phyloP scores from a whole-genome alignment of 371 early-diverging fungal species.

The Mucor indicus region DNA sequence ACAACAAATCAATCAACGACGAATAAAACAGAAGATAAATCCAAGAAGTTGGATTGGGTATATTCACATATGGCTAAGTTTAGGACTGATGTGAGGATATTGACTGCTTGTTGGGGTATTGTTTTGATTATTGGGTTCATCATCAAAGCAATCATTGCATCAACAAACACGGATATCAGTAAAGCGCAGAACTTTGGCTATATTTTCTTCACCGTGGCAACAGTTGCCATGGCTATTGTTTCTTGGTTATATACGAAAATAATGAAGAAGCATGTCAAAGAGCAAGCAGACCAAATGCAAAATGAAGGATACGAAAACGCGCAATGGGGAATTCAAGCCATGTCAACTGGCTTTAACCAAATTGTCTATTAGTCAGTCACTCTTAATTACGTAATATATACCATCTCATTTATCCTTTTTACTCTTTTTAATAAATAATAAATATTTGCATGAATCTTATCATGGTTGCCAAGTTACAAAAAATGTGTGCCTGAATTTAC shows the following conservation, averaged over 20 bases:
- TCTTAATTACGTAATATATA: too few species aligned
- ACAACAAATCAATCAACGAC: neutral
- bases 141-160: constrained; percentile 32
- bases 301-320: constrained; percentile 21
- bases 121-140: constrained; percentile 34
- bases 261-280: constrained; percentile 23
- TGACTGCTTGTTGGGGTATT: constrained; percentile 42
- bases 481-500: too few species aligned
- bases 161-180: constrained; percentile 24
- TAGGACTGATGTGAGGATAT: constrained; percentile 34
- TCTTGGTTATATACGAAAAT: constrained; percentile 35
- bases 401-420: too few species aligned
- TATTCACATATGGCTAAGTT: constrained; percentile 32
- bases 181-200: constrained; percentile 27
- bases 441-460: too few species aligned
- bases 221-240: constrained; percentile 20
- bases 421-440: too few species aligned
- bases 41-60: constrained; percentile 6
- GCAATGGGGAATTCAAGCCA: constrained; percentile 29
- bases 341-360: constrained; percentile 31
- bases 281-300: constrained; percentile 14
- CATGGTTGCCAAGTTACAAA: too few species aligned
- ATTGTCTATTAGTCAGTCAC: constrained; percentile 17
- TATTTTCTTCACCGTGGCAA: constrained; percentile 29
- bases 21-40: neutral